phyloP scores from a whole-genome alignment of 768 basidiomycete genomes.

The Tulasnella sp. region DNA sequence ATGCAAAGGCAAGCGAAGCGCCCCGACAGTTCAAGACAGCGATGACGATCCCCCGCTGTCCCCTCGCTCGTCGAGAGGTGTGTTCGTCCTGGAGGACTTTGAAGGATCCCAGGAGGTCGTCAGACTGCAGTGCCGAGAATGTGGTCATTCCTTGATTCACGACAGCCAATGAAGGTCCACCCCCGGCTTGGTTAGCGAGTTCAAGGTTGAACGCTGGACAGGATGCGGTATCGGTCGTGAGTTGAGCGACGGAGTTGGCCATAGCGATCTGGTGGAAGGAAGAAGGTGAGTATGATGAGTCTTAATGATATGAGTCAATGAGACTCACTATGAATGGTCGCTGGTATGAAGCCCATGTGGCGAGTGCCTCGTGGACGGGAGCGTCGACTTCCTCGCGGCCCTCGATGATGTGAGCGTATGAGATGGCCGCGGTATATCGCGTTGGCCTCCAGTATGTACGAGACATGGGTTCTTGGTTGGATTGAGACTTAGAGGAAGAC shows the following conservation, averaged over 20 bases:
- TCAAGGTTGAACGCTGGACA: slow-evolving; percentile 4
- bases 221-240: neutral
- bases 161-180: neutral
- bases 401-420: slow-evolving; percentile 10
- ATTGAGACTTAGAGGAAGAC: neutral
- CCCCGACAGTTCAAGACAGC: slow-evolving; percentile 5
- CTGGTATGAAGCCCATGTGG: slow-evolving; percentile 1
- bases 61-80: neutral
- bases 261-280: neutral
- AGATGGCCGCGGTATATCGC: neutral
- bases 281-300: neutral
- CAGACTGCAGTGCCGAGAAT: neutral
- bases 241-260: neutral
- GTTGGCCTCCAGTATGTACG: slow-evolving; percentile 14
- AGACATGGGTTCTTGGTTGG: neutral
- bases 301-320: no score
- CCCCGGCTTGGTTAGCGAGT: neutral
- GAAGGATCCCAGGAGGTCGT: slow-evolving; percentile 13
- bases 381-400: slow-evolving; percentile 10
- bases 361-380: slow-evolving; percentile 3
- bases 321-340: slow-evolving; percentile 4
- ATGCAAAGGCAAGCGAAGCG: slow-evolving; percentile 6
- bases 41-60: slow-evolving; percentile 5
- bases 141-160: slow-evolving; percentile 2
- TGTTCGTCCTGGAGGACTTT: slow-evolving; percentile 13